Percentiles rank a stretch among this genome's conserved stretches.
Conservation (phyloP, 805 yeast genomes). For the Metschnikowia vanudenii region DNA sequence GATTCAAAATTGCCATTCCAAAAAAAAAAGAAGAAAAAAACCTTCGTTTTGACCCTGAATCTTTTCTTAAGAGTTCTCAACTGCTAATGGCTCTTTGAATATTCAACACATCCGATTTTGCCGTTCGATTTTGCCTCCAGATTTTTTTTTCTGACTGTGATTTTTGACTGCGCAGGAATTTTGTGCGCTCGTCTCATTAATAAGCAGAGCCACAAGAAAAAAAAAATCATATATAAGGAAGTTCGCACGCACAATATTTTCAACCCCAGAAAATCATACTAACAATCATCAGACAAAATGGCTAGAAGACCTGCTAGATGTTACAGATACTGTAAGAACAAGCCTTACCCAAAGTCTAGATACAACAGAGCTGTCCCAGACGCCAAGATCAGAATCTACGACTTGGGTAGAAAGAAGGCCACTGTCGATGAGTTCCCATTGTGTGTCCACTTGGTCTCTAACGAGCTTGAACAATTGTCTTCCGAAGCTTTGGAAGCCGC, state of each 20-base stretch:
- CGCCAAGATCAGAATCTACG: slow-evolving; percentile 98
- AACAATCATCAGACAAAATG: slow-evolving; percentile 62
- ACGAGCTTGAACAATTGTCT: slow-evolving; percentile 98
- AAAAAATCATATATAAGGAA: background rate
- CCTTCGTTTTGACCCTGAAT: too few species aligned
- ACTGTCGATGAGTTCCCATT: slow-evolving; percentile 99
- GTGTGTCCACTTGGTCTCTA: slow-evolving; percentile 98
- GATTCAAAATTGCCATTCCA: too few species aligned
- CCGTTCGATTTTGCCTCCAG: background rate
- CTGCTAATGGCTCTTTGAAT: too few species aligned
- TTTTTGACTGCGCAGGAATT: background rate
- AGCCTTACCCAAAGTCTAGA: slow-evolving; percentile 99
- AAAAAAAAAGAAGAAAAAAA: too few species aligned
- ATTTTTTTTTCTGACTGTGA: background rate
- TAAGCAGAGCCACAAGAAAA: slow-evolving; percentile 3
- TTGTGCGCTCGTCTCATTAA: slow-evolving; percentile 4
- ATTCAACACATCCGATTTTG: too few species aligned
- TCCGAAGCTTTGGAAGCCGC: slow-evolving; percentile 99
- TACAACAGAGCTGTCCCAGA: slow-evolving; percentile 99
- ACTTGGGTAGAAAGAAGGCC: slow-evolving; percentile 99
- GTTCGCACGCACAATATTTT: slow-evolving; percentile 1
- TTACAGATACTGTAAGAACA: slow-evolving; percentile 99
- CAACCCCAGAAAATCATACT: slow-evolving; percentile 15
- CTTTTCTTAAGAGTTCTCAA: too few species aligned
- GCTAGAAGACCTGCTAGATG: slow-evolving; percentile 99